Base-by-base conservation (phyloP, 768 basidiomycete genomes). In the Amanita subjunquillea region DNA sequence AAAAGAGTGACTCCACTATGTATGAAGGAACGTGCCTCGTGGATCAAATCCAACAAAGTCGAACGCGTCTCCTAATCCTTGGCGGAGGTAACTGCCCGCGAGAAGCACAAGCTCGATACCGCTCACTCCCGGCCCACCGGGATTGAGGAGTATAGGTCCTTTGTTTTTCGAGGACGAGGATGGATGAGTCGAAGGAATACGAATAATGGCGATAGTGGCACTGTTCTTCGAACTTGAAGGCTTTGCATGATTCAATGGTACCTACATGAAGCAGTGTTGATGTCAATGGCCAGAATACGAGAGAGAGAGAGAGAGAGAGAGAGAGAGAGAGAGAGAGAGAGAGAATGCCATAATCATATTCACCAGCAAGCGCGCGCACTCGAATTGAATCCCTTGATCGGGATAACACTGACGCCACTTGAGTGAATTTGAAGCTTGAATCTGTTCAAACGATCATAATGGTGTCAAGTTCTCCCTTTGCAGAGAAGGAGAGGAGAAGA, bases 31-130 rank as follows among this genome's bases (percentile, higher is more conserved):
- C 29, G 67, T 61, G 22, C 48, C 48, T 23, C 48, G 38, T 6
- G 74, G 74, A 57, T 78, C 76, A 56, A 76, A 76, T 3, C 72
- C 67, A 9, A 78, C 65, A 3, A 76, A 56, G 49, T 78, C 74
- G 54, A 72, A 78, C 41, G 69, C 61, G 12, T 70, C 67, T 3
- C 75, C 75, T 3, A 77, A 41, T 12, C 71, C 55, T 1, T 49
- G 32, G 4, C 62, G 58, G 10, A 76, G 42, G 1, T 50, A 38
- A 6, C 57, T 51, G 1, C 69, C 74, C 0, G 38, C 3, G 4
- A 13, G n/a, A 4, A 58, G 22, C 15, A 70, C 55, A 0, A 67
- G 17, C 2, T 62, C 59, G 40, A 42, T 22, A 5, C 40, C 75
- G 51, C 72, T 71, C 2, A 68, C 71, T 7, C 75, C 76, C 1